A percentile compares a stretch with the other conserved stretches of the same genome.
These are phyloP conservation scores for Psilocybe azurescens DNA, from an alignment of 768 basidiomycete species.

Conservation along the genomic window DNA sequence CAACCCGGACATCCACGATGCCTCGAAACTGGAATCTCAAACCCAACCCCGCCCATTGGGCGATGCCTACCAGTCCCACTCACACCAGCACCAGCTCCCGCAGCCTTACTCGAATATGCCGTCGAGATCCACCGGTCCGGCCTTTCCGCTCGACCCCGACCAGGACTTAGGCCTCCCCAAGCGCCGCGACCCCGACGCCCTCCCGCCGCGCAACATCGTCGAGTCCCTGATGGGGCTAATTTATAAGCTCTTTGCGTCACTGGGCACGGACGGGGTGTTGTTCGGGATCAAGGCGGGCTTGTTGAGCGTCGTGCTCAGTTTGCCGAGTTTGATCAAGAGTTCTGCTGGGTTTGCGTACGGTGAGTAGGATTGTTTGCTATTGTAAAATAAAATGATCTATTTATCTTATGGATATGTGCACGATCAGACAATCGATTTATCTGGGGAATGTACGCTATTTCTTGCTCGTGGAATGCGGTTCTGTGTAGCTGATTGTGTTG, in stretches of 20 bases:
- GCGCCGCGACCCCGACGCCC: slow-evolving; percentile 73
- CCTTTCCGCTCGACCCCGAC: slow-evolving; percentile 10
- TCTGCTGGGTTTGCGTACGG: slow-evolving; percentile 50
- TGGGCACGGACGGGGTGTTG: slow-evolving; percentile 64
- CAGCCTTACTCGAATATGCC: background rate
- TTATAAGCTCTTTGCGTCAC: slow-evolving; percentile 42
- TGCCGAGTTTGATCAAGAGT: slow-evolving; percentile 62
- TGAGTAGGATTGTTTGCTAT: slow-evolving; percentile 6
- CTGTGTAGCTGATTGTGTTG: background rate
- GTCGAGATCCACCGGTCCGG: background rate
- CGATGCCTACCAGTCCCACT: background rate
- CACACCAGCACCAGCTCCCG: background rate
- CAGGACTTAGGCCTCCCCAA: slow-evolving; percentile 61
- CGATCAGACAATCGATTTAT: slow-evolving; percentile 62
- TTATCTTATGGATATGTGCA: background rate
- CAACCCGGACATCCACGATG: background rate
- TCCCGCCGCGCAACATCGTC: slow-evolving; percentile 67
- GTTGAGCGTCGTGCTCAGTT: slow-evolving; percentile 59
- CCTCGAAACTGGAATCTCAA: background rate
- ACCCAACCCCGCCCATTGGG: background rate
- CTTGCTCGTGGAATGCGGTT: background rate
- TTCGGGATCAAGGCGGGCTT: slow-evolving; percentile 77
- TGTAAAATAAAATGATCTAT: background rate
- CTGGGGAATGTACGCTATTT: slow-evolving; percentile 66
- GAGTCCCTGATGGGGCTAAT: slow-evolving; percentile 55